Conservation (phyloP, 768 basidiomycete species). For the Mrakia frigida region DNA sequence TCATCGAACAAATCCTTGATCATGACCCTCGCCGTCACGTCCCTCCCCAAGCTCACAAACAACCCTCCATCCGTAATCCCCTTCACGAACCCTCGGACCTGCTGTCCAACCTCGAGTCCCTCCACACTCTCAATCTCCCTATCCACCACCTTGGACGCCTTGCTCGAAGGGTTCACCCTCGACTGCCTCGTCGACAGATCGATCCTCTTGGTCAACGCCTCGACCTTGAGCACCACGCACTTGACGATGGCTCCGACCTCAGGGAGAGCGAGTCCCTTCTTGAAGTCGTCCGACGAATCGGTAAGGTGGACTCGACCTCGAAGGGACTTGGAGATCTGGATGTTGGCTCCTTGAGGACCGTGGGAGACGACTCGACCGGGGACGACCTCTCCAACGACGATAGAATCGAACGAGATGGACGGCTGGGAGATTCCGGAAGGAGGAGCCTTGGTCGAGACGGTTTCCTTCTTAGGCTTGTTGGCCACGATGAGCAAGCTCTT, state of each 20-base stretch:
- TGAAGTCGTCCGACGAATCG: constrained; percentile 75
- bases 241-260: constrained; percentile 62
- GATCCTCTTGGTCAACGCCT: constrained; percentile 61
- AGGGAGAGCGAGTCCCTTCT: constrained; percentile 54
- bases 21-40: constrained; percentile 85
- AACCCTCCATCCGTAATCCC: constrained; percentile 78
- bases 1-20: constrained; percentile 92
- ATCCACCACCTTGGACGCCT: constrained; percentile 56
- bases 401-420: constrained; percentile 58
- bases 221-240: constrained; percentile 64
- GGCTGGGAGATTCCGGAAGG: constrained; percentile 33
- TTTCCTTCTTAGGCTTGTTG: constrained; percentile 44
- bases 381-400: constrained; percentile 67
- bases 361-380: constrained; percentile 75
- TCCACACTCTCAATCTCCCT: constrained; percentile 59
- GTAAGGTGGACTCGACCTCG: constrained; percentile 75
- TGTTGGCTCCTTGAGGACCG: constrained; percentile 62
- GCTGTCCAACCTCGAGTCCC: constrained; percentile 65
- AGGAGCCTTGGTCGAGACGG: constrained; percentile 34
- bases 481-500: constrained; percentile 82
- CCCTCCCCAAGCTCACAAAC: constrained; percentile 77
- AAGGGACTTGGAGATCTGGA: constrained; percentile 69
- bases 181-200: constrained; percentile 77
- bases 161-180: constrained; percentile 52
- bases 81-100: constrained; percentile 84